Percentiles rank a stretch among this genome's conserved stretches.
Evolutionary conservation across 306 rosid species (phyloP).

Genomic region (Phaseolus lunatus): DNA sequence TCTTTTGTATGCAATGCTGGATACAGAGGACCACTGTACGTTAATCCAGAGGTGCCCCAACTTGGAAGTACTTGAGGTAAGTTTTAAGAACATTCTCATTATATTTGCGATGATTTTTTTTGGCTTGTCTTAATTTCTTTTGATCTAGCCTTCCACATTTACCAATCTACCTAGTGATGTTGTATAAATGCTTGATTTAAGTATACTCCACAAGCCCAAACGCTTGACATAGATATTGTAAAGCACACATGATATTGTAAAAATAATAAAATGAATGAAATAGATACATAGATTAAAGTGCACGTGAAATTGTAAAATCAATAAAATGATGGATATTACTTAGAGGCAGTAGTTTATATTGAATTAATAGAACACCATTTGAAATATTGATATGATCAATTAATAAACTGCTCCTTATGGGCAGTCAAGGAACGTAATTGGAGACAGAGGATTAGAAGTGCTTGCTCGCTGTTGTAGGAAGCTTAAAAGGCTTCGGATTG

Average conservation of each 20-base stretch:
- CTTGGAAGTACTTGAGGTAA: constrained; percentile 89
- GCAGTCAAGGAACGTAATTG: constrained; percentile 95
- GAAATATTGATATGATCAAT: constrained; percentile 32
- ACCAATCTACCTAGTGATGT: constrained; percentile 7
- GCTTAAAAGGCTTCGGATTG: constrained; percentile 86
- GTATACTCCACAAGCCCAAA: not conserved
- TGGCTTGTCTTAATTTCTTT: constrained; percentile 35
- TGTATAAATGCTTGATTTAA: not conserved
- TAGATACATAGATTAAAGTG: not conserved
- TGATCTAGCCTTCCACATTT: constrained; percentile 33
- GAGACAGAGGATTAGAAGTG: constrained; percentile 95
- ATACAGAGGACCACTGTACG: constrained; percentile 87
- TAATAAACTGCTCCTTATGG: constrained; percentile 39
- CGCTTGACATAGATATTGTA: not conserved
- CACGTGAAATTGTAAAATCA: constrained; percentile 10
- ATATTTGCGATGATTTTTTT: constrained; percentile 29
- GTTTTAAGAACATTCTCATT: constrained; percentile 9
- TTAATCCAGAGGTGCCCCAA: constrained; percentile 89
- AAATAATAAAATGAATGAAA: constrained; percentile 6
- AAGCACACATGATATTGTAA: constrained; percentile 14
- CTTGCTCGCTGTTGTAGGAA: constrained; percentile 77
- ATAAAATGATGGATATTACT: constrained; percentile 11
- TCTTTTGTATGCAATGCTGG: constrained; percentile 85
- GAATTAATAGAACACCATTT: constrained; percentile 32
- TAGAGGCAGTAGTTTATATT: constrained; percentile 21